Conservation (phyloP, 345 rosid genomes). For the Ceriops decandra region DNA sequence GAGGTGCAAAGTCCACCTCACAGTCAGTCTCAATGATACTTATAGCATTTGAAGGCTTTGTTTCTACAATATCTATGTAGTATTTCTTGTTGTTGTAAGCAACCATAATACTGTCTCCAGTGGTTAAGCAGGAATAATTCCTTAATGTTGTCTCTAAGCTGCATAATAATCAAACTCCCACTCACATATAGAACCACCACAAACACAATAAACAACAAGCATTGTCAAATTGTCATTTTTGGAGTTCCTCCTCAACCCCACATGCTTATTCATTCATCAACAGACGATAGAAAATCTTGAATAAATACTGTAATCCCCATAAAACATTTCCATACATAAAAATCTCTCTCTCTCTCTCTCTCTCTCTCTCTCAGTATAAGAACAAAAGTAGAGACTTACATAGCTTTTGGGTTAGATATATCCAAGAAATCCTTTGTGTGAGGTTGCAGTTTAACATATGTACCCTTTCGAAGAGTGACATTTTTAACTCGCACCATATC, state of each 20-base stretch:
- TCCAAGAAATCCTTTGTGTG: conserved; percentile 94
- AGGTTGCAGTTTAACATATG: conserved; percentile 91
- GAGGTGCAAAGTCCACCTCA: conserved; percentile 99
- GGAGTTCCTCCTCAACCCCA: too few relatives aligned
- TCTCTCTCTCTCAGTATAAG: neutral
- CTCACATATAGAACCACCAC: too few relatives aligned
- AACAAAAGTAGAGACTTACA: conserved; percentile 45
- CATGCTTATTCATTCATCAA: too few relatives aligned
- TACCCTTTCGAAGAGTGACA: conserved; percentile 94
- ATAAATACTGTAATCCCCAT: too few relatives aligned
- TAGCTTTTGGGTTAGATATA: conserved; percentile 97
- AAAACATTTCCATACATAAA: too few relatives aligned
- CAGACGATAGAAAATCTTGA: too few relatives aligned
- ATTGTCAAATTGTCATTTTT: too few relatives aligned
- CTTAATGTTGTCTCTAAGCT: conserved; percentile 96
- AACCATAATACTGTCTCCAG: conserved; percentile 99
- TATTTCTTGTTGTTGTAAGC: conserved; percentile 96
- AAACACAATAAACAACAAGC: too few relatives aligned
- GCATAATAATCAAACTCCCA: conserved; percentile 23
- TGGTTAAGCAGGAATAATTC: conserved; percentile 94
- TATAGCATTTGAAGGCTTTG: conserved; percentile 91
- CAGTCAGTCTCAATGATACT: conserved; percentile 99
- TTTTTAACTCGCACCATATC: conserved; percentile 81
- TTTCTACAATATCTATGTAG: conserved; percentile 90
- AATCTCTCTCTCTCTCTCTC: too few relatives aligned